Evolutionary conservation across 345 rosid genomes (phyloP).

Genomic region (Eucalyptus lansdowneana): DNA sequence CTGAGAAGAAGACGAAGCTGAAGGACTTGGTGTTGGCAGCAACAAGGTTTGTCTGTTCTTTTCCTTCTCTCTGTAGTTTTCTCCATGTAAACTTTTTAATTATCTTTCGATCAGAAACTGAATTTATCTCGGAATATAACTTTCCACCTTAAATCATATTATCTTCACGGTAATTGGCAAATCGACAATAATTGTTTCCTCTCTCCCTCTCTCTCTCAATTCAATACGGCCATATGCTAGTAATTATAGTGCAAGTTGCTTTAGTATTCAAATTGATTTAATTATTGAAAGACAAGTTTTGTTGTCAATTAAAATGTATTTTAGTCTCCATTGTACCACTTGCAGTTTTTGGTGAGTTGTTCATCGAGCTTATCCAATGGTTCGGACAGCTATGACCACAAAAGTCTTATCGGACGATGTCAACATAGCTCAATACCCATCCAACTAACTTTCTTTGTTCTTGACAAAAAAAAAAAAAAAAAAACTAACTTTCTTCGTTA

Average conservation of each 20-base stretch:
- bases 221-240: not conserved
- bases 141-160: not conserved
- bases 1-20: conserved; percentile 40
- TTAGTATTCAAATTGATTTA: not conserved
- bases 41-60: conserved; percentile 36
- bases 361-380: not conserved
- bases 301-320: too few species aligned
- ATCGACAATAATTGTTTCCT: too few species aligned
- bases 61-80: too few species aligned
- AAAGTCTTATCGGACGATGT: not conserved
- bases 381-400: not conserved
- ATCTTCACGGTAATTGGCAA: not conserved
- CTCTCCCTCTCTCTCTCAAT: not conserved
- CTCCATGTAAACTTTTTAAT: not conserved
- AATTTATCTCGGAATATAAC: not conserved
- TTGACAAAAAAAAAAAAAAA: too few species aligned
- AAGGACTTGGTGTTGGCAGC: conserved; percentile 77
- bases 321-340: not conserved
- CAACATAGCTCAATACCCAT: not conserved
- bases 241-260: not conserved
- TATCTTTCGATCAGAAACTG: not conserved
- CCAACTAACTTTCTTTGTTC: not conserved
- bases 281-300: not conserved
- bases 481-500: not conserved
- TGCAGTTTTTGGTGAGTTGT: not conserved